Evolutionary conservation across 2,329 filamentous ascomycete genomes (phyloP).

Genomic region (Aspergillus sp.): DNA sequence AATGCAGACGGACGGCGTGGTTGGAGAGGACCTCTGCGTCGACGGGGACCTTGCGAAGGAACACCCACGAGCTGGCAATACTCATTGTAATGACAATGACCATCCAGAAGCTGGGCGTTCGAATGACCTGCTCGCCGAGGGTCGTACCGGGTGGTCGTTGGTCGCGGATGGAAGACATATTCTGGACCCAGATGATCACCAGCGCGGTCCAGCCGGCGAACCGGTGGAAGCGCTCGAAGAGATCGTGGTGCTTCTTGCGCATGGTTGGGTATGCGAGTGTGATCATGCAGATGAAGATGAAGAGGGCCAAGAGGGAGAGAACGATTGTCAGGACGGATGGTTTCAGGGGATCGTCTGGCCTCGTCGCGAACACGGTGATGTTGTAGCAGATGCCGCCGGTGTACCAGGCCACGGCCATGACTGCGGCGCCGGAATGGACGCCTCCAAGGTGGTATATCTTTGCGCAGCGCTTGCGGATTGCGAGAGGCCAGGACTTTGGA

Average conservation of each 20-base stretch:
- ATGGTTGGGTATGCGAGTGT: constrained; percentile 20
- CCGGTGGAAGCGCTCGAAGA: constrained; percentile 38
- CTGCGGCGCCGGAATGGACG: constrained; percentile 38
- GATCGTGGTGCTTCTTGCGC: constrained; percentile 33
- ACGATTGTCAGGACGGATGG: neutral
- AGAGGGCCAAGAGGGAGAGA: constrained; percentile 31
- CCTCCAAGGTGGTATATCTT: constrained; percentile 45
- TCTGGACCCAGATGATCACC: constrained; percentile 16
- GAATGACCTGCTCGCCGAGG: neutral
- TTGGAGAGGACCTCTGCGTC: constrained; percentile 21
- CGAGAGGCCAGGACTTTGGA: constrained; percentile 34
- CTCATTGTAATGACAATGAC: constrained; percentile 21
- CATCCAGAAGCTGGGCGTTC: constrained; percentile 22
- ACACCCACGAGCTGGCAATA: constrained; percentile 23
- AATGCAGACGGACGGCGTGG: constrained; percentile 25
- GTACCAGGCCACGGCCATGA: constrained; percentile 46
- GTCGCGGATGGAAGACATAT: constrained; percentile 12
- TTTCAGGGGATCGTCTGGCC: neutral
- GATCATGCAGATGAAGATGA: constrained; percentile 12
- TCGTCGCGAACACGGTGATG: neutral
- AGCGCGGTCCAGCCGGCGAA: constrained; percentile 36
- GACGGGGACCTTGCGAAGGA: constrained; percentile 21
- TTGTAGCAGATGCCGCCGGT: constrained; percentile 16
- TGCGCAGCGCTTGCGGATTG: constrained; percentile 34
- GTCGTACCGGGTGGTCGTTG: neutral